These are phyloP conservation scores for Phytophthora sp. DNA, from an alignment of 352 stramenopile genomes.

Conservation along the genomic window DNA sequence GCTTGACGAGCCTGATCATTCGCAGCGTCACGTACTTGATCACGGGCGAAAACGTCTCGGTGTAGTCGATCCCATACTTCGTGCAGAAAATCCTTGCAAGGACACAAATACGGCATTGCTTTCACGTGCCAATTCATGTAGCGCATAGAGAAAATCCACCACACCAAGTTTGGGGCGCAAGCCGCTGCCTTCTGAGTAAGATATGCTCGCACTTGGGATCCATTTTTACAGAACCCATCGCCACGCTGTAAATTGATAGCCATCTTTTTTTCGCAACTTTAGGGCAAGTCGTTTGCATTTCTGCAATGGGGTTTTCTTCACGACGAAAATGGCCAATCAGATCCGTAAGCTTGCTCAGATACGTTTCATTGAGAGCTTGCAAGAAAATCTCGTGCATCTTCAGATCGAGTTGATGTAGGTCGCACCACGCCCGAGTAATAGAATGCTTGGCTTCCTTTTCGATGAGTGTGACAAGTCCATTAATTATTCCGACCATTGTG, in stretches of 20 bases:
- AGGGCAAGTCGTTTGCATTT: conserved; percentile 21
- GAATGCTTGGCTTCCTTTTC: neutral
- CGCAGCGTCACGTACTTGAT: too few relatives aligned
- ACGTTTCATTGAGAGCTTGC: conserved; percentile 15
- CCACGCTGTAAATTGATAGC: conserved; percentile 24
- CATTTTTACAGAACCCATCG: conserved; percentile 17
- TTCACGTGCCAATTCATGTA: neutral
- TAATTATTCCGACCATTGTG: conserved; percentile 1
- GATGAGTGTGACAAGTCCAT: conserved; percentile 3
- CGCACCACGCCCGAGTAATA: conserved; percentile 22
- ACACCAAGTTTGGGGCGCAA: conserved; percentile 2
- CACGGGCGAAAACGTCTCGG: too few relatives aligned
- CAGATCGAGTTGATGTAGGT: conserved; percentile 27
- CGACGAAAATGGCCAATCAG: too few relatives aligned
- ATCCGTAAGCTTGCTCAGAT: conserved; percentile 9
- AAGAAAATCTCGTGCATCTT: conserved; percentile 17
- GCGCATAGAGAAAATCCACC: conserved; percentile 18
- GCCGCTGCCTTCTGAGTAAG: neutral
- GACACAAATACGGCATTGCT: conserved; percentile 2
- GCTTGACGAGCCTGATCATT: neutral
- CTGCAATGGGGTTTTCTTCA: conserved; percentile 13
- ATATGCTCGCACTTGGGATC: conserved; percentile 2
- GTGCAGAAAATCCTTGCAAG: neutral
- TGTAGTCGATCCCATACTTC: too few relatives aligned
- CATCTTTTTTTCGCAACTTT: conserved; percentile 21